Conservation (phyloP, 495 filamentous ascomycete genomes). For the Penicillium herquei region DNA sequence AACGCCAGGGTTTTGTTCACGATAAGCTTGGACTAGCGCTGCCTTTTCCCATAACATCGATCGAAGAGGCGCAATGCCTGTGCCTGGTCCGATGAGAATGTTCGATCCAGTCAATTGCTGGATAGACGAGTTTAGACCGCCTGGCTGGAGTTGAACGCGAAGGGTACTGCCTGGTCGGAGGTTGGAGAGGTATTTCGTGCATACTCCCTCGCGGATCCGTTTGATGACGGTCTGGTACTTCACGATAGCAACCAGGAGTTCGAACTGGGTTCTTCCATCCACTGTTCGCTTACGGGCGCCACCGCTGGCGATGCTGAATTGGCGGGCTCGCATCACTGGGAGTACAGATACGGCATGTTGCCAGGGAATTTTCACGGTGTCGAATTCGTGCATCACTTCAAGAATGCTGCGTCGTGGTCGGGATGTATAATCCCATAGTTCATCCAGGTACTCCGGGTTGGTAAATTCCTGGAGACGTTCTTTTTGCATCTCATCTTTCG, state of each 20-base stretch:
- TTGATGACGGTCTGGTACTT: slow-evolving; percentile 89
- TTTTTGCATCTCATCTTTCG: slow-evolving; percentile 66
- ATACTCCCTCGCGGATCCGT: slow-evolving; percentile 81
- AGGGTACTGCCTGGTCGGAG: slow-evolving; percentile 58
- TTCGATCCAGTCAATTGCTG: slow-evolving; percentile 54
- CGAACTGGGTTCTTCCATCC: slow-evolving; percentile 52
- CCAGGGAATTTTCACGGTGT: slow-evolving; percentile 77
- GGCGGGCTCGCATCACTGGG: slow-evolving; percentile 71
- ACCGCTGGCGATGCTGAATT: slow-evolving; percentile 86
- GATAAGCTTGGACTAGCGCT: slow-evolving; percentile 38
- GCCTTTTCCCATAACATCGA: slow-evolving; percentile 71
- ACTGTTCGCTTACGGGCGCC: slow-evolving; percentile 47
- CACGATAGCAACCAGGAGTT: slow-evolving; percentile 86
- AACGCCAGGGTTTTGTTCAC: slow-evolving; percentile 31
- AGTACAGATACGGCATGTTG: slow-evolving; percentile 66
- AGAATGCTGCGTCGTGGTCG: slow-evolving; percentile 88
- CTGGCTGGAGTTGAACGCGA: slow-evolving; percentile 56
- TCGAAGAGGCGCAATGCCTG: slow-evolving; percentile 85
- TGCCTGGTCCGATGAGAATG: slow-evolving; percentile 84
- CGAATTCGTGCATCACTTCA: slow-evolving; percentile 88
- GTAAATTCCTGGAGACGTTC: slow-evolving; percentile 83
- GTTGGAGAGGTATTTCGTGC: slow-evolving; percentile 76
- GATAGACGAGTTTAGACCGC: slow-evolving; percentile 52
- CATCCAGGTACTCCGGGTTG: slow-evolving; percentile 72
- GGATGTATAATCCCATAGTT: slow-evolving; percentile 93